A percentile compares a stretch with the other conserved stretches of the same genome.
Evolutionary conservation across 331 rosid species (phyloP).

Genomic region (Dryas integrifolia): DNA sequence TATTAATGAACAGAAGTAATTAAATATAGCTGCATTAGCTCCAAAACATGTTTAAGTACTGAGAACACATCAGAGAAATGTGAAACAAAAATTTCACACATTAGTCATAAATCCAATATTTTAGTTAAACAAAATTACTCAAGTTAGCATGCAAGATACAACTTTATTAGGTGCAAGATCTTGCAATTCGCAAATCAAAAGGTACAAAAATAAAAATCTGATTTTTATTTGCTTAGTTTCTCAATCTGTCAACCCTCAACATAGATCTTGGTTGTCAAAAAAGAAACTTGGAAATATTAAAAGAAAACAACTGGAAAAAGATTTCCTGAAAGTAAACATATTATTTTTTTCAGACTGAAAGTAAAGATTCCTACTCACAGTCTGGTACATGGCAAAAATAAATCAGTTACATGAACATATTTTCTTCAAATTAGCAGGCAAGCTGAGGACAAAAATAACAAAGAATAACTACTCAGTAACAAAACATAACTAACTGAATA

Average conservation of each 20-base stretch:
- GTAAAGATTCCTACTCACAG: no score
- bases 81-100: neutral
- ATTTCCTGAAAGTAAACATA: no score
- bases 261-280: neutral
- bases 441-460: neutral
- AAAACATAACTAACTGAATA: neutral
- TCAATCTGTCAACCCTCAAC: neutral
- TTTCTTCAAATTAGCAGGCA: neutral
- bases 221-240: neutral
- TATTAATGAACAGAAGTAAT: conserved; percentile 6
- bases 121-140: neutral
- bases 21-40: neutral
- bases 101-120: neutral
- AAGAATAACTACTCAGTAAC: neutral
- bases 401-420: neutral
- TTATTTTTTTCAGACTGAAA: no score
- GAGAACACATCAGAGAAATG: neutral
- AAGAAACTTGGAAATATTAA: no score
- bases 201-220: neutral
- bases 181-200: neutral
- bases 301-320: no score
- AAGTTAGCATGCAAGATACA: neutral
- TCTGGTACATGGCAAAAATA: no score
- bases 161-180: neutral
- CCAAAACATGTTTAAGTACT: neutral